A percentile compares a stretch with the other conserved stretches of the same genome.
Conservation (phyloP, 768 basidiomycete genomes). For the Suillus fuscotomentosus region DNA sequence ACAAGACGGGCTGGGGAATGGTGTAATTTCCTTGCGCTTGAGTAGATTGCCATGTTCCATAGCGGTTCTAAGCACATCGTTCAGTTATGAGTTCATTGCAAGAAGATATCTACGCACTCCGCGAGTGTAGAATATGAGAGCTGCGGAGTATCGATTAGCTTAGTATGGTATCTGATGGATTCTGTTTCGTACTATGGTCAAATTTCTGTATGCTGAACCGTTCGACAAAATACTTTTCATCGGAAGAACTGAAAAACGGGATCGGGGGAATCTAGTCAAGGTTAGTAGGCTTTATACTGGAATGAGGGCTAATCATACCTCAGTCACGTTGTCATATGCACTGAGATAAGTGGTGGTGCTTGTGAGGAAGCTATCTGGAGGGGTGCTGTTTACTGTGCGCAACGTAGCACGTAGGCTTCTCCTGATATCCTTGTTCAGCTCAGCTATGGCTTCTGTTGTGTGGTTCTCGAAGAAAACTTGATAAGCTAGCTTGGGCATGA, state of each 20-base stretch:
- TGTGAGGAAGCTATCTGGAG: slow-evolving; percentile 54
- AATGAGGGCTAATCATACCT: slow-evolving; percentile 28
- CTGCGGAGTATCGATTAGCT: slow-evolving; percentile 30
- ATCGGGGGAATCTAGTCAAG: slow-evolving; percentile 52
- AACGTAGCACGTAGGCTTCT: slow-evolving; percentile 58
- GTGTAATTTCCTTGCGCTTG: slow-evolving; percentile 42
- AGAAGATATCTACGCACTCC: slow-evolving; percentile 34
- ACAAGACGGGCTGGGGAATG: slow-evolving; percentile 40
- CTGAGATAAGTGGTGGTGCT: slow-evolving; percentile 48
- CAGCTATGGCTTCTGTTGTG: slow-evolving; percentile 45
- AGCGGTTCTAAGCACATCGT: slow-evolving; percentile 33
- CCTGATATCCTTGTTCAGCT: slow-evolving; percentile 56
- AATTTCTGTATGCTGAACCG: slow-evolving; percentile 61
- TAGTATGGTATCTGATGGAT: not conserved
- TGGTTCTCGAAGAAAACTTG: slow-evolving; percentile 59
- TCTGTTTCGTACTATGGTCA: slow-evolving; percentile 46
- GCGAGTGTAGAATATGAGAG: slow-evolving; percentile 63
- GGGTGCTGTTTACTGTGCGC: slow-evolving; percentile 50
- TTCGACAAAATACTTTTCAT: slow-evolving; percentile 72
- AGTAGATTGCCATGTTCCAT: slow-evolving; percentile 35
- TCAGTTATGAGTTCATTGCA: not conserved
- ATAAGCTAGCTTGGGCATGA: slow-evolving; percentile 57
- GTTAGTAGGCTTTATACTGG: not conserved
- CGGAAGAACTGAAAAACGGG: slow-evolving; percentile 55
- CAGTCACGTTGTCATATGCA: slow-evolving; percentile 48